Evolutionary conservation across 176 grass and related monocot species (phyloP).

Genomic region (Paspalum notatum): DNA sequence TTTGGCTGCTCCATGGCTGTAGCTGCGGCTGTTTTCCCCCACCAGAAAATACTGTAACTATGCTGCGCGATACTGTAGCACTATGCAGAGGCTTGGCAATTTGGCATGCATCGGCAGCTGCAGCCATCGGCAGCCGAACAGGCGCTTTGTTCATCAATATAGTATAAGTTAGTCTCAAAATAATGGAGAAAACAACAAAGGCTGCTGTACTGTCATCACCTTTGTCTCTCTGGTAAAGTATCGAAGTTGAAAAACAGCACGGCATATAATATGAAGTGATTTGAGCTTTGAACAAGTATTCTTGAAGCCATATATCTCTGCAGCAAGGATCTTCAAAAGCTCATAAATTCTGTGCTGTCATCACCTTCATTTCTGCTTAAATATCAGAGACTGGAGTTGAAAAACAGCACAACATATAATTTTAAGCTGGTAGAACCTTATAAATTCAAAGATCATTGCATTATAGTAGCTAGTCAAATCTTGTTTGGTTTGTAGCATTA

Average conservation of each 20-base stretch:
- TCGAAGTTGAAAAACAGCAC: no score
- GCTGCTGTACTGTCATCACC: no score
- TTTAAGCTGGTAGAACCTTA: neutral
- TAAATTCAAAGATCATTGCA: neutral
- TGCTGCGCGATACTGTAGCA: no score
- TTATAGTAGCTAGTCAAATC: neutral
- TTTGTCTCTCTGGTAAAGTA: no score
- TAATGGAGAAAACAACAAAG: neutral
- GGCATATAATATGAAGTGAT: neutral
- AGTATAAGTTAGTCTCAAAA: neutral
- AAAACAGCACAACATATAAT: slow-evolving; percentile 11
- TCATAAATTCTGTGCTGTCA: slow-evolving; percentile 15
- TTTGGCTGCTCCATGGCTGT: no score
- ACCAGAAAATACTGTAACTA: no score
- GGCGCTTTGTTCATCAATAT: slow-evolving; percentile 1
- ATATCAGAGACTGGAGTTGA: slow-evolving; percentile 28
- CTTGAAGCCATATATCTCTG: neutral
- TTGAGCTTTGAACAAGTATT: slow-evolving; percentile 28
- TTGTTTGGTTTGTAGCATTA: slow-evolving; percentile 5
- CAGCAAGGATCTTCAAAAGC: slow-evolving; percentile 4
- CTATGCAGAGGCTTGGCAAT: no score
- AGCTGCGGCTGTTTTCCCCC: no score
- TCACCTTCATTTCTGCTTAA: slow-evolving; percentile 41
- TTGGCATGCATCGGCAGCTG: no score
- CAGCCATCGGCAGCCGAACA: no score